A percentile compares a stretch with the other conserved stretches of the same genome.
These are phyloP conservation scores for Leccinum longicurvipes DNA, from an alignment of 768 basidiomycete genomes.

Conservation along the genomic window DNA sequence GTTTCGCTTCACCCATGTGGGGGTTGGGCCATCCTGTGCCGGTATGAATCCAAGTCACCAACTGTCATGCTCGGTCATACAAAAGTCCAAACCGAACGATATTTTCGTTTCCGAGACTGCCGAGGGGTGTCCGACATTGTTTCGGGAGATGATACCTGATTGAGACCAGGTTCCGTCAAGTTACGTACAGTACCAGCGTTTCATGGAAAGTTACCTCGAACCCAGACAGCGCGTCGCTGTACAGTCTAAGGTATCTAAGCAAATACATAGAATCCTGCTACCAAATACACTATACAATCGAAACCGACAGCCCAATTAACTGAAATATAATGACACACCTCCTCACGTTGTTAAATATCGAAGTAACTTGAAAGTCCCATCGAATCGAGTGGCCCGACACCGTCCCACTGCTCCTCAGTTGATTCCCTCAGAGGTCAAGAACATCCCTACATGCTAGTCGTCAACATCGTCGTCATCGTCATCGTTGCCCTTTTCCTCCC, in stretches of 20 bases:
- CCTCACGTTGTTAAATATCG: constrained; percentile 3
- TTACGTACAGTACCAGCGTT: no score
- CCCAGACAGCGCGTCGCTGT: not conserved
- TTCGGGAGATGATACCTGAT: not conserved
- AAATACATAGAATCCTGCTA: constrained; percentile 7
- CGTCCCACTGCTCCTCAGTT: not conserved
- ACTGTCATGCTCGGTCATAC: not conserved
- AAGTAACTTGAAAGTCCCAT: not conserved
- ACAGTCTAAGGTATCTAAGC: constrained; percentile 20
- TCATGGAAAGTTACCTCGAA: not conserved
- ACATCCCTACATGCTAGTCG: constrained; percentile 24
- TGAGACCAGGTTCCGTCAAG: not conserved
- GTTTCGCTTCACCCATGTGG: constrained; percentile 59
- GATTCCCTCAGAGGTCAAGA: not conserved
- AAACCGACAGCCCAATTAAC: constrained; percentile 20
- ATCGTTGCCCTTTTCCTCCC: constrained; percentile 49
- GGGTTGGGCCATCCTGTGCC: constrained; percentile 55
- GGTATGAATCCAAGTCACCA: constrained; percentile 1
- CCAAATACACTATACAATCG: constrained; percentile 6
- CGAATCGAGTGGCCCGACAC: not conserved
- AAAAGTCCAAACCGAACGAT: constrained; percentile 42
- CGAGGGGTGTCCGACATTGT: constrained; percentile 20
- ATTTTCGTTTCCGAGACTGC: constrained; percentile 44
- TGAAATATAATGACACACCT: constrained; percentile 25
- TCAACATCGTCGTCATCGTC: constrained; percentile 49